Base-by-base conservation (phyloP, 495 filamentous ascomycete genomes). In the Aspergillus asperescens region DNA sequence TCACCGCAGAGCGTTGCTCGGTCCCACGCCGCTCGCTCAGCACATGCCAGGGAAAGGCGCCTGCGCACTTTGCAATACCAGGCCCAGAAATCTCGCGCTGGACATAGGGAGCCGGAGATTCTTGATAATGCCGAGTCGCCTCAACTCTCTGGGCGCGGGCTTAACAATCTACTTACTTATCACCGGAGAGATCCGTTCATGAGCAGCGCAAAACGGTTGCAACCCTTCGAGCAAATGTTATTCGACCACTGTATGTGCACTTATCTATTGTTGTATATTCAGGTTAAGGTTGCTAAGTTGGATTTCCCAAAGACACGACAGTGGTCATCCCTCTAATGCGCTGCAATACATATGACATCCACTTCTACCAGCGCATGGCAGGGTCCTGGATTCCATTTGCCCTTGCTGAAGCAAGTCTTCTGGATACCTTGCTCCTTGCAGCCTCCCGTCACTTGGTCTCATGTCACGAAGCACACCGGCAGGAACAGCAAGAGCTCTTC, bases 1-100 rank as follows among this genome's bases (percentile, higher is more conserved):
- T 23, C 38, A 15, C 55, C 52, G 76, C 69, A 46, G 8, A 60
- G 45, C 16, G n/a, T 49, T 16, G 55, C 55, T 15, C 61, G 40
- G 8, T 55, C 57, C n/a, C 61, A 63, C 37, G 61, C 58, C 1
- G 61, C 61, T n/a, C 61, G 61, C 22, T 35, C 55, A 1, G 41
- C 54, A 18, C 61, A 63, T 16, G 61, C 61, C 43, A 55, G 54
- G 48, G 54, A 23, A 27, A 19, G 61, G 23, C 61, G 57, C 18
- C 52, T 56, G 6, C 57, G 61, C 18, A 63, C 52, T 7, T 16
- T 50, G 35, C 54, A 60, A 38, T 60, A 63, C 25, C 61, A 63
- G 46, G 51, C 57, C 20, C 57, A 58, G 40, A 58, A 60, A 27
- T 39, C 7, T 1, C 34, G 24, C 13, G 46, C 40, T 28, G 29